Conservation (phyloP, 805 yeast species). For the Candida hungchunana region DNA sequence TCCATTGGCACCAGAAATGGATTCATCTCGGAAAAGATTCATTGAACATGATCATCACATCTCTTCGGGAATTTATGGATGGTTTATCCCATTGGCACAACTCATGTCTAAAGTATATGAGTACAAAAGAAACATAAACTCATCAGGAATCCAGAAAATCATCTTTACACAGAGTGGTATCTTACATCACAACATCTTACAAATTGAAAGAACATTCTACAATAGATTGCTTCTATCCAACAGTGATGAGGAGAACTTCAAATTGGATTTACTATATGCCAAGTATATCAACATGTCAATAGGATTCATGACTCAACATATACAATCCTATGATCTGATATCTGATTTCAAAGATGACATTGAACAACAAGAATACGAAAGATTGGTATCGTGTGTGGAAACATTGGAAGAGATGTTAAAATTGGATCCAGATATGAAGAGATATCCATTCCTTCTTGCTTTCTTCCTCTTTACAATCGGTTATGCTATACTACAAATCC, state of each 20-base stretch:
- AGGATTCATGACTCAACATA: constrained; percentile 17
- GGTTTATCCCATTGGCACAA: constrained; percentile 32
- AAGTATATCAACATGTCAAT: constrained; percentile 19
- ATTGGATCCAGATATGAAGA: constrained; percentile 18
- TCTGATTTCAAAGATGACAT: constrained; percentile 16
- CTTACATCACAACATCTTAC: constrained; percentile 5
- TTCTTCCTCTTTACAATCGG: constrained; percentile 22
- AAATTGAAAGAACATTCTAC: constrained; percentile 9
- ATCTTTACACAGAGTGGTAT: constrained; percentile 6
- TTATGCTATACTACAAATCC: constrained; percentile 19
- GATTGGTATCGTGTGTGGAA: constrained; percentile 17
- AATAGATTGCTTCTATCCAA: constrained; percentile 6
- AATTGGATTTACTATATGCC: constrained; percentile 20
- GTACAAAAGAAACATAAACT: constrained; percentile 12
- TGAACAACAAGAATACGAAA: constrained; percentile 13
- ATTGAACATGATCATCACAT: constrained; percentile 24
- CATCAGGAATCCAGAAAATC: constrained; percentile 1
- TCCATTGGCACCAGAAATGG: constrained; percentile 28
- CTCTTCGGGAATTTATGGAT: constrained; percentile 35
- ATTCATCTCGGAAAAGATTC: constrained; percentile 26
- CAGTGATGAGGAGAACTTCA: constrained; percentile 14
- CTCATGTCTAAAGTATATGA: constrained; percentile 29
- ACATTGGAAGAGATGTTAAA: constrained; percentile 17
- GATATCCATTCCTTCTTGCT: constrained; percentile 20
- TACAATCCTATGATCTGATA: constrained; percentile 13